These are phyloP conservation scores for Lunasporangiospora selenospora DNA, from an alignment of 192 early-diverging fungal species.

Conservation along the genomic window DNA sequence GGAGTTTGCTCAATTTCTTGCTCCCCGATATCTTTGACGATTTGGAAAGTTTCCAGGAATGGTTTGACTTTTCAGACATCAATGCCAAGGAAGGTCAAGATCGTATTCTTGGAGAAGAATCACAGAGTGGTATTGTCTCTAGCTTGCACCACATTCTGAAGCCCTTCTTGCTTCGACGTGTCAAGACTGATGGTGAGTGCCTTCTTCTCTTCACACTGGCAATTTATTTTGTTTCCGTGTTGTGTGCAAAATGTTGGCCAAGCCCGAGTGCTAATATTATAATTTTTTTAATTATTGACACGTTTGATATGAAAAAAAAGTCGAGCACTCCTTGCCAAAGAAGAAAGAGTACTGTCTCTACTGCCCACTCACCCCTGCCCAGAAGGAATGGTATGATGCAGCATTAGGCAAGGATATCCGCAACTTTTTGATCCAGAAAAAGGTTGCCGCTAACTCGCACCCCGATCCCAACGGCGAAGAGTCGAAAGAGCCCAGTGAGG, in stretches of 20 bases:
- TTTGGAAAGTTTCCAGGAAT: constrained; percentile 83
- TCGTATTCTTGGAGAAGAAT: constrained; percentile 71
- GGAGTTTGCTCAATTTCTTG: constrained; percentile 95
- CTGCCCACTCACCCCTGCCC: constrained; percentile 72
- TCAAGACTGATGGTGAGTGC: constrained; percentile 82
- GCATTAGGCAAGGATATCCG: constrained; percentile 66
- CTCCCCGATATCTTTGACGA: constrained; percentile 96
- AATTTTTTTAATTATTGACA: neutral
- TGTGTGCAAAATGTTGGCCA: neutral
- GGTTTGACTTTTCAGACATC: constrained; percentile 85
- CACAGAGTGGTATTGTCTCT: constrained; percentile 69
- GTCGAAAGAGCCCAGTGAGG: neutral
- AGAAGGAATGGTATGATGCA: constrained; percentile 78
- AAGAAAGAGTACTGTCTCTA: constrained; percentile 91
- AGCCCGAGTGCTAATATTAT: neutral
- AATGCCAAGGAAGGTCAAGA: constrained; percentile 67
- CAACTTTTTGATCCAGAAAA: constrained; percentile 64
- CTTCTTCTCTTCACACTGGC: neutral
- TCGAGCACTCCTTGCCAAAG: constrained; percentile 86
- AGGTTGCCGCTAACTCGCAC: too few relatives aligned
- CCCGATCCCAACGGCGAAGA: constrained; percentile 1
- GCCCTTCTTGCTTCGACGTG: constrained; percentile 88
- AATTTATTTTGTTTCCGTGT: neutral
- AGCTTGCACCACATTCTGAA: constrained; percentile 91
- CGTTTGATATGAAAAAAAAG: constrained; percentile 49